Conservation (phyloP, 805 yeast species). For the Komagataella pastoris region DNA sequence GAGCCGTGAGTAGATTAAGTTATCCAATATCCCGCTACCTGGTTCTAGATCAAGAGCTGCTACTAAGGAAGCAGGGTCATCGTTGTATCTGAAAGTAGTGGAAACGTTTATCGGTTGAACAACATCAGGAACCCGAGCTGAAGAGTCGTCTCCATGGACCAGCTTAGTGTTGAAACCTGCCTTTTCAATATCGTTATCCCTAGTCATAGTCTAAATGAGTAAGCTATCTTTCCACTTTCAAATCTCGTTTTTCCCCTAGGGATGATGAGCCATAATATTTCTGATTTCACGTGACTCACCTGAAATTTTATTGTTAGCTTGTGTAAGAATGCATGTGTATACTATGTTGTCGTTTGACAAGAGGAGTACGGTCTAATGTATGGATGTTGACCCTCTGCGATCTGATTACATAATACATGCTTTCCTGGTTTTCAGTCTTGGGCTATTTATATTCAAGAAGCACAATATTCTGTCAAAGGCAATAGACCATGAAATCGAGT, state of each 20-base stretch:
- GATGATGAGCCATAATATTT: not conserved
- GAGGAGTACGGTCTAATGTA: not conserved
- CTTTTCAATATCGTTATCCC: constrained; percentile 1
- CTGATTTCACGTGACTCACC: not conserved
- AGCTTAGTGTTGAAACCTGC: constrained; percentile 22
- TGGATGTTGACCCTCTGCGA: not conserved
- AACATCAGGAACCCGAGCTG: not conserved
- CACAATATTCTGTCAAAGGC: not conserved
- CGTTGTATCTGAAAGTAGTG: not conserved
- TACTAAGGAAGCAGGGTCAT: not conserved
- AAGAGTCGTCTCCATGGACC: constrained; percentile 21
- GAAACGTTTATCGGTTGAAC: constrained; percentile 2
- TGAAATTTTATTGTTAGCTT: not conserved
- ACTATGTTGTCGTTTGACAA: too few relatives aligned
- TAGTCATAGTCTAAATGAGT: not conserved
- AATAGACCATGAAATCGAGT: not conserved
- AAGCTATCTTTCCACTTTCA: not conserved
- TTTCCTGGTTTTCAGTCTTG: not conserved
- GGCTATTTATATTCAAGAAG: not conserved
- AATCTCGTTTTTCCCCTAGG: not conserved
- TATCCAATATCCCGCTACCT: constrained; percentile 10
- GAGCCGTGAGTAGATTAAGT: constrained; percentile 24
- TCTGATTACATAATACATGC: not conserved
- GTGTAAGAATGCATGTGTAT: not conserved
- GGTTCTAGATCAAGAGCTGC: constrained; percentile 1